These are phyloP conservation scores for Ambrosia trifida DNA, from an alignment of 129 eudicot genomes.

Conservation along the genomic window DNA sequence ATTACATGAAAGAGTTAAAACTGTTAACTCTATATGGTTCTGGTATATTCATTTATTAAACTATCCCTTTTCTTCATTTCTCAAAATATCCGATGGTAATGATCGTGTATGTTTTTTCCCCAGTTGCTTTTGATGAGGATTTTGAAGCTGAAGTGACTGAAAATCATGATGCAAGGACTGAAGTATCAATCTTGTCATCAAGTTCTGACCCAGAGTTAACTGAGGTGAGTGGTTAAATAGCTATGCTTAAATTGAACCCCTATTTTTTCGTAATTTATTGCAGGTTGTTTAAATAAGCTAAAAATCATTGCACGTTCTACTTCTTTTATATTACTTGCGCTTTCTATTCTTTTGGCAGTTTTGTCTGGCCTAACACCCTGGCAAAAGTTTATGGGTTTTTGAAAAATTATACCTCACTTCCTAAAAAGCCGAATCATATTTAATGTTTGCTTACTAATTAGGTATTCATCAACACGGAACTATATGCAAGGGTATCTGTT, in stretches of 20 bases:
- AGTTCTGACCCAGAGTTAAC: slow-evolving; percentile 87
- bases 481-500: slow-evolving; percentile 97
- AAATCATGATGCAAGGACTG: slow-evolving; percentile 82
- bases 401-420: background rate
- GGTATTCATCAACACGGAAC: slow-evolving; percentile 93
- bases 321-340: background rate
- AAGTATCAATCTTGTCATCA: slow-evolving; percentile 71
- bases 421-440: background rate
- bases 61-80: slow-evolving; percentile 8
- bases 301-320: background rate
- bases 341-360: background rate
- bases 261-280: background rate
- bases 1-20: slow-evolving; percentile 82
- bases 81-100: slow-evolving; percentile 2
- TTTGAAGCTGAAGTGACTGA: slow-evolving; percentile 93
- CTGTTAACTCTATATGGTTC: slow-evolving; percentile 87
- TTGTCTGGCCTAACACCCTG: background rate
- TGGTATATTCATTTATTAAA: slow-evolving; percentile 47
- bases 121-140: slow-evolving; percentile 99
- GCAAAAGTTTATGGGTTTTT: background rate
- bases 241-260: background rate
- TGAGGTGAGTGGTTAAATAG: slow-evolving; percentile 51
- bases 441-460: slow-evolving; percentile 20
- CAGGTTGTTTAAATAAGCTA: background rate
- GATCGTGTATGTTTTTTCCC: slow-evolving; percentile 1